These are phyloP conservation scores for Ottelia alismoides DNA, from an alignment of 106 monocot species.

Conservation along the genomic window DNA sequence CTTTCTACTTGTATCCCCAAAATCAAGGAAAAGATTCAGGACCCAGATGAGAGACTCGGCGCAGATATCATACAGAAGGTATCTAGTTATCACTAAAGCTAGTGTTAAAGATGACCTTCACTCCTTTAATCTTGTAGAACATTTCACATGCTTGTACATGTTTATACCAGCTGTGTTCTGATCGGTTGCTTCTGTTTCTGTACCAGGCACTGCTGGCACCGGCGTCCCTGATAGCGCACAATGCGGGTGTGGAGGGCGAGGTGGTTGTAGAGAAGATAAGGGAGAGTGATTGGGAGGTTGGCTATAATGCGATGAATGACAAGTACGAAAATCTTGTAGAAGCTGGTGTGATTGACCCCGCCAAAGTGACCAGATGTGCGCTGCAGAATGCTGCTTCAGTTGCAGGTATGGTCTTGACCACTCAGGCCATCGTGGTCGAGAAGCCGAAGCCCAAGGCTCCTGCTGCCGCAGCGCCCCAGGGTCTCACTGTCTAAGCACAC, in stretches of 20 bases:
- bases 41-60: constrained; percentile 63
- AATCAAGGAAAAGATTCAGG: constrained; percentile 65
- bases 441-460: constrained; percentile 56
- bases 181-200: no score
- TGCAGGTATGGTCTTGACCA: constrained; percentile 74
- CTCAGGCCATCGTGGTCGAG: constrained; percentile 84
- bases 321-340: constrained; percentile 71
- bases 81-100: no score
- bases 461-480: constrained; percentile 17
- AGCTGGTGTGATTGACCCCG: constrained; percentile 70
- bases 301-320: constrained; percentile 81
- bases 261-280: constrained; percentile 88
- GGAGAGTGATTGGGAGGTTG: constrained; percentile 54
- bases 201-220: constrained; percentile 74
- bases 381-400: constrained; percentile 79
- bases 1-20: constrained; percentile 55
- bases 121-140: no score
- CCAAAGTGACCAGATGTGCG: constrained; percentile 75
- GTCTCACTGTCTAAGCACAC: constrained; percentile 9
- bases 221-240: constrained; percentile 68
- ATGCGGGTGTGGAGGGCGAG: constrained; percentile 83
- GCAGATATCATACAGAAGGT: constrained; percentile 83
- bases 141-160: no score
- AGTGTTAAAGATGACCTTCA: no score
- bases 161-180: no score